Conservation (phyloP, 2,329 filamentous ascomycete species). For the Cladosporium sp. region DNA sequence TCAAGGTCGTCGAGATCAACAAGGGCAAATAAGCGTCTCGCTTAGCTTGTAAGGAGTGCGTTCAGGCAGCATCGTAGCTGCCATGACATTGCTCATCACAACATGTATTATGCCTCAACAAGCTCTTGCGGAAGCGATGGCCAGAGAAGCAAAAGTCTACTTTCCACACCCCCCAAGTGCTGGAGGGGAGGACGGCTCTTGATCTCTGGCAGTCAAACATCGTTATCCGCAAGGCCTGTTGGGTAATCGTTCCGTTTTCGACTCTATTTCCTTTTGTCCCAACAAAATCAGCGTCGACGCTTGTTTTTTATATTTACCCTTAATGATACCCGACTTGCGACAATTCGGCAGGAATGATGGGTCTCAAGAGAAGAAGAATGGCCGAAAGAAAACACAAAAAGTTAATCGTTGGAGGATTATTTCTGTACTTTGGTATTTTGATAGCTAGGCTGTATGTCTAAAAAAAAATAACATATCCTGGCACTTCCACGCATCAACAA, state of each 20-base stretch:
- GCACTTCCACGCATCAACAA: no score
- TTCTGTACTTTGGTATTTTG: neutral
- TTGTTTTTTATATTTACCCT: slow-evolving; percentile 7
- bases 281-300: slow-evolving; percentile 2
- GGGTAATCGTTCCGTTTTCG: slow-evolving; percentile 10
- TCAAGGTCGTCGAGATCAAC: slow-evolving; percentile 49
- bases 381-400: neutral
- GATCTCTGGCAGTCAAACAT: neutral
- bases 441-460: no score
- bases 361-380: slow-evolving; percentile 10
- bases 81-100: neutral
- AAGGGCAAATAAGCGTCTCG: slow-evolving; percentile 31
- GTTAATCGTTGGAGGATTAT: neutral
- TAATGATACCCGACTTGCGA: slow-evolving; percentile 27
- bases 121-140: neutral
- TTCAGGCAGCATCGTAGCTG: neutral
- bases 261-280: slow-evolving; percentile 2
- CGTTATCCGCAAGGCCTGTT: slow-evolving; percentile 7
- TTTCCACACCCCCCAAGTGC: slow-evolving; percentile 31
- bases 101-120: slow-evolving; percentile 11
- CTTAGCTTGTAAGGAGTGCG: neutral
- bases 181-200: slow-evolving; percentile 34
- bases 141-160: slow-evolving; percentile 23
- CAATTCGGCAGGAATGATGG: slow-evolving; percentile 23
- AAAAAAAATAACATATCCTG: no score